phyloP scores from a whole-genome alignment of 2,329 filamentous ascomycete species.

The Curvularia hawaiiensis region DNA sequence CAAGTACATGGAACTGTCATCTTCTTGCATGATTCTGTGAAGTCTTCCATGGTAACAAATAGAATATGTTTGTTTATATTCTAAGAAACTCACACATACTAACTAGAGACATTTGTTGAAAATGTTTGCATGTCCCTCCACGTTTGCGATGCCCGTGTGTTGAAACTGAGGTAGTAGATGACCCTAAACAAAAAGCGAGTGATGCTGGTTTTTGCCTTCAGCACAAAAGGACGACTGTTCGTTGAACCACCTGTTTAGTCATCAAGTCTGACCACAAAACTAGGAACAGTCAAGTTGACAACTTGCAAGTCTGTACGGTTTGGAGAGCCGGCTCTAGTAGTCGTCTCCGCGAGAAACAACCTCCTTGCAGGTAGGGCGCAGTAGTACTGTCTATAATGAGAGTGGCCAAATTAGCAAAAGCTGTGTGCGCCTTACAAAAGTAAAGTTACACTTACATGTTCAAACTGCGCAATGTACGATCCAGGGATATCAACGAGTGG shows the following conservation, averaged over 20 bases:
- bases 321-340: conserved; percentile 59
- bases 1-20: background rate
- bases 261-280: background rate
- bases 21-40: background rate
- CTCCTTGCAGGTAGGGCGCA: conserved; percentile 69
- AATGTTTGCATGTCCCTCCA: background rate
- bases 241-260: background rate
- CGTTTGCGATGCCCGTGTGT: background rate
- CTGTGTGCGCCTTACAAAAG: background rate
- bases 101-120: background rate
- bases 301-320: background rate
- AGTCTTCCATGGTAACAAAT: background rate
- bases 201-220: background rate
- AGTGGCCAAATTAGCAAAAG: background rate
- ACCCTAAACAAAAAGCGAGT: background rate
- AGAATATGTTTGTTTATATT: background rate
- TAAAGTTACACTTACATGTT: conserved; percentile 72
- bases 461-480: conserved; percentile 90
- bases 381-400: conserved; percentile 37
- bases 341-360: conserved; percentile 85
- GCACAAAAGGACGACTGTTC: background rate
- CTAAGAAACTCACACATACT: too few relatives aligned
- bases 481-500: conserved; percentile 89
- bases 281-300: background rate
- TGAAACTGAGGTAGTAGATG: background rate